Evolutionary conservation across 148 eudicot genomes (phyloP).

Genomic region (Mesembryanthemum crystallinum): DNA sequence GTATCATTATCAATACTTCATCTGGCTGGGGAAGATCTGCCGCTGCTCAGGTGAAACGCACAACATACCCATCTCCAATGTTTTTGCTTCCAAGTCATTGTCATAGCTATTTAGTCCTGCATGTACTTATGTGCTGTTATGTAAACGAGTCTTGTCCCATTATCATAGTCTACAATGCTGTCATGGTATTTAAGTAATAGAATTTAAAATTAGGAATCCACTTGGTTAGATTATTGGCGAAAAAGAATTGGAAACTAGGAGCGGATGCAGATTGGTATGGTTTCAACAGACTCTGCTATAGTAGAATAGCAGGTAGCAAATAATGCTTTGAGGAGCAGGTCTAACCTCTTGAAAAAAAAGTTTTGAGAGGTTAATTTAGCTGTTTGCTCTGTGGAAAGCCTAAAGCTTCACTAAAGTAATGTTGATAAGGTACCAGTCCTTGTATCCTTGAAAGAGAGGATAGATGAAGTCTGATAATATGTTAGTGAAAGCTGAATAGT

Average conservation of each 20-base stretch:
- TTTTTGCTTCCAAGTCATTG: conserved; percentile 7
- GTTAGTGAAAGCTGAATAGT: no score
- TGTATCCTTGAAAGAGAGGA: background rate
- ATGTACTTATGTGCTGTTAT: background rate
- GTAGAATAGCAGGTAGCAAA: background rate
- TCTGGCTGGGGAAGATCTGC: conserved; percentile 99
- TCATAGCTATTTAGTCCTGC: background rate
- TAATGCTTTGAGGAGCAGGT: background rate
- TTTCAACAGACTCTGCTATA: background rate
- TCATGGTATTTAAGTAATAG: background rate
- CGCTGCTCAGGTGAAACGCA: conserved; percentile 75
- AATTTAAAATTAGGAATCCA: background rate
- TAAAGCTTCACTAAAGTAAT: background rate
- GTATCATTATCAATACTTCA: conserved; percentile 84
- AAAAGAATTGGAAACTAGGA: background rate
- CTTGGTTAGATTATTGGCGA: background rate
- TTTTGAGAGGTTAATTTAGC: background rate
- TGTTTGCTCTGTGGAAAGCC: background rate
- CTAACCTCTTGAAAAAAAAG: background rate
- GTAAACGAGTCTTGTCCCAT: background rate
- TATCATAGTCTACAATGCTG: background rate
- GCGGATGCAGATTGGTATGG: background rate
- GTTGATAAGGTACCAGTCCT: background rate
- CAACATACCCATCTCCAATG: background rate
- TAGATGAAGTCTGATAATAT: background rate